These are phyloP conservation scores for Vitis hybrid DNA, from an alignment of 177 flowering plant genomes.

Conservation along the genomic window DNA sequence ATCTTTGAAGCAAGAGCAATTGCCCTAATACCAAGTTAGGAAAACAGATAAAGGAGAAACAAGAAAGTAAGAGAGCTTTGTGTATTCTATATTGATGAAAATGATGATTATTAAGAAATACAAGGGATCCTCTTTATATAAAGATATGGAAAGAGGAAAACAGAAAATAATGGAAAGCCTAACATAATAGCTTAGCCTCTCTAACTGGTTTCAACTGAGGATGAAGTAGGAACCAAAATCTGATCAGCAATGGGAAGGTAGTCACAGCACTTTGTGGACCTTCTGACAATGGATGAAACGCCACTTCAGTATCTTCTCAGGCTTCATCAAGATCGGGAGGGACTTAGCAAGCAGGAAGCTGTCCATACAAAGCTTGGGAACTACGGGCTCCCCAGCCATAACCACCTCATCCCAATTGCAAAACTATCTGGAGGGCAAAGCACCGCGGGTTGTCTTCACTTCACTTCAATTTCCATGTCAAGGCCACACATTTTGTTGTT, in stretches of 20 bases:
- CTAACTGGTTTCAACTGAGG: constrained; percentile 44
- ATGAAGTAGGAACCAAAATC: constrained; percentile 64
- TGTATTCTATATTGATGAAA: too few species aligned
- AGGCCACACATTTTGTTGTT: constrained; percentile 56
- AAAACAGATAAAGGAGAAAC: too few species aligned
- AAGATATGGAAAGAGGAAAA: too few species aligned
- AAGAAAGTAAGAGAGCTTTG: too few species aligned
- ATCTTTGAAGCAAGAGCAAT: too few species aligned
- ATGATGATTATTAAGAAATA: too few species aligned
- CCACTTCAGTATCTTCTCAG: constrained; percentile 70
- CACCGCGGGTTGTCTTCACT: constrained; percentile 54
- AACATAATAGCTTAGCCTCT: too few species aligned
- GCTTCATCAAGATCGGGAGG: constrained; percentile 30
- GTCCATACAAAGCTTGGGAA: constrained; percentile 70
- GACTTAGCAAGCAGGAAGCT: constrained; percentile 30
- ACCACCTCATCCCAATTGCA: constrained; percentile 64
- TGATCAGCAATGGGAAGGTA: constrained; percentile 58
- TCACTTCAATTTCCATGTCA: constrained; percentile 46
- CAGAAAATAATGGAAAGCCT: too few species aligned
- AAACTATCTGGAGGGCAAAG: constrained; percentile 71
- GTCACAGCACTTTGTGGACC: constrained; percentile 69
- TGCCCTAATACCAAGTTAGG: too few species aligned
- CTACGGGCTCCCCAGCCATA: constrained; percentile 69
- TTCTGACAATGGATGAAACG: constrained; percentile 60
- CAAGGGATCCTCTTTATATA: too few species aligned